Evolutionary conservation across 192 early-diverging fungal species (phyloP), one percentile per base, ranked within the genome.

Genomic region (Podila epicladia): DNA sequence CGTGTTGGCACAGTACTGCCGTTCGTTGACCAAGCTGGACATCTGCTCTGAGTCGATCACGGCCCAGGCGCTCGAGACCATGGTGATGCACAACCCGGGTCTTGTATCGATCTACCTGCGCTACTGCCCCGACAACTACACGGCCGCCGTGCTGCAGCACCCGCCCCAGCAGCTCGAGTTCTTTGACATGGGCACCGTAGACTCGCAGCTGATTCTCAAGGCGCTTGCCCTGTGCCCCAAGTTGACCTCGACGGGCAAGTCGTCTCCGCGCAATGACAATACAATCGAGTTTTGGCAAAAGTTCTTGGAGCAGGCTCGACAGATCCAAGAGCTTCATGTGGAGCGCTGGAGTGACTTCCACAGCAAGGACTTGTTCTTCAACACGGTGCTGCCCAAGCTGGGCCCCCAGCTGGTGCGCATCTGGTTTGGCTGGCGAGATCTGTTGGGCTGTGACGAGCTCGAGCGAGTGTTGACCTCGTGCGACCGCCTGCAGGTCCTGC

Each of bases 361-460:
- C 51, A 73, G 71, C 67, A 80, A 80, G 71, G 77, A 80, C 35
- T 62, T 80, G 49, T 80, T 80, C 32, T 80, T 80, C 31, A 65
- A 80, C 67, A 80, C 77, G 19, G 77, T 80, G 4, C 51, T 80
- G 61, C 77, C 77, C 19, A 72, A 73, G 49, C 58, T 80, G 3
- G 77, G 77, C 6, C 77, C 77, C 19, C 77, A 80, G 66, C 66
- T 80, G 59, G 77, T 80, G 35, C 65, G 77, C 28, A 63, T 80
- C 49, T 80, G 77, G 77, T 80, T 80, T 55, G 77, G 77, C 26
- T 80, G 77, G 77, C 49, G 77, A 28, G 77, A 80, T 65, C 77
- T 80, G 31, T 48, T 80, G 71, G 77, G 77, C 50, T 73, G 66
- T 19, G 77, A 80, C 45, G 77, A 80, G n/a, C 57, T 80, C 3